Evolutionary conservation across 139 green algal genomes (phyloP).

Genomic region (Coccomyxa sp.): DNA sequence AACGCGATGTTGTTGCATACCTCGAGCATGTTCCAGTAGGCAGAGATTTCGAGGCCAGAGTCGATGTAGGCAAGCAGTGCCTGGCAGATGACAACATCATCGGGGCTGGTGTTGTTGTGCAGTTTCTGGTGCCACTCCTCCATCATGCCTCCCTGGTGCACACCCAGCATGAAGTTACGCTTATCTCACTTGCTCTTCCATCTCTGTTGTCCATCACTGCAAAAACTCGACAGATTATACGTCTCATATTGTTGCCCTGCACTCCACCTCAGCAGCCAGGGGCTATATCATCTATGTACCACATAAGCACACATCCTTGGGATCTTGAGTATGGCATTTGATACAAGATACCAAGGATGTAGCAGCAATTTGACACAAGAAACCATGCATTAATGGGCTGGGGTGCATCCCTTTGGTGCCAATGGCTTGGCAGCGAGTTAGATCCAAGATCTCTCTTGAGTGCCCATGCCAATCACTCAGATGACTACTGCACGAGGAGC

Average conservation of each 20-base stretch:
- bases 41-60: conserved; percentile 17
- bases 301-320: not conserved
- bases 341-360: no score
- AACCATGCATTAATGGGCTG: no score
- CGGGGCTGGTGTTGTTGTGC: conserved; percentile 80
- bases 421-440: no score
- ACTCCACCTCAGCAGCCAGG: no score
- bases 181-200: not conserved
- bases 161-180: not conserved
- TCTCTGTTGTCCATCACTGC: not conserved
- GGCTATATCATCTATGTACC: not conserved
- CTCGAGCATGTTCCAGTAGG: conserved; percentile 19
- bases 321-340: not conserved
- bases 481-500: no score
- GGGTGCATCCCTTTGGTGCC: no score
- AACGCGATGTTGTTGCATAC: not conserved
- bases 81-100: conserved; percentile 75
- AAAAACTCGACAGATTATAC: no score
- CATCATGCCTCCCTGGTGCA: conserved; percentile 35
- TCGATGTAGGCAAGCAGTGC: conserved; percentile 49
- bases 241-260: no score
- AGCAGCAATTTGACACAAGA: no score
- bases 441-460: no score
- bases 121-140: conserved; percentile 87
- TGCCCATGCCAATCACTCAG: no score